Evolutionary conservation across 306 rosid genomes (phyloP).

Genomic region (Gynostemma pentaphyllum): DNA sequence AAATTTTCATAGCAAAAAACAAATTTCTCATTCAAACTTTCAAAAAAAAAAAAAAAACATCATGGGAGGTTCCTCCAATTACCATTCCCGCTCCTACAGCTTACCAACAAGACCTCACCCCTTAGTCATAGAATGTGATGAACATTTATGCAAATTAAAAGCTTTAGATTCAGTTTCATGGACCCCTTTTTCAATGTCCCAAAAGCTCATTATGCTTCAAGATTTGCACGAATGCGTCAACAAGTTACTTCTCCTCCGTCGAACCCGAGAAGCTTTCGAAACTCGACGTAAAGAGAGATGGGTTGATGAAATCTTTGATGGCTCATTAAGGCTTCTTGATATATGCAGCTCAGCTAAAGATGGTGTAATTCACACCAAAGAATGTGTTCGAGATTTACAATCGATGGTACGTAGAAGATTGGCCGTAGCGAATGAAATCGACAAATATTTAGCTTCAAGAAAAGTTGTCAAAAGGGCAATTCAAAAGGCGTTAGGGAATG

Average conservation of each 20-base stretch:
- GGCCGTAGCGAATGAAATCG: background rate
- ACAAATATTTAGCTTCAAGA: slow-evolving; percentile 11
- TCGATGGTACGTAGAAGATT: slow-evolving; percentile 9
- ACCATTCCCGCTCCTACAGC: slow-evolving; percentile 17
- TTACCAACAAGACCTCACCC: slow-evolving; percentile 20
- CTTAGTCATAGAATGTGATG: slow-evolving; percentile 11
- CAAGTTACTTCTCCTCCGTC: slow-evolving; percentile 14
- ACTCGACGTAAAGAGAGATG: slow-evolving; percentile 11
- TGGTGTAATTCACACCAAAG: slow-evolving; percentile 15
- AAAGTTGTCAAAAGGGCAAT: slow-evolving; percentile 16
- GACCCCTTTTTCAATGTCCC: background rate
- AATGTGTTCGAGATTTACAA: slow-evolving; percentile 12
- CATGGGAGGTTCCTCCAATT: slow-evolving; percentile 17
- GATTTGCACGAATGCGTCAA: slow-evolving; percentile 14
- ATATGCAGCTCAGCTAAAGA: slow-evolving; percentile 12
- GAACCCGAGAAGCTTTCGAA: slow-evolving; percentile 1
- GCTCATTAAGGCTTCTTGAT: slow-evolving; percentile 18
- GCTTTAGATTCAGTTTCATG: background rate
- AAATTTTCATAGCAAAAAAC: background rate
- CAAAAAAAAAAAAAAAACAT: background rate
- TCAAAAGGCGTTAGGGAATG: slow-evolving; percentile 12
- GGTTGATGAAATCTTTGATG: slow-evolving; percentile 12
- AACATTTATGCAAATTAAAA: slow-evolving; percentile 11
- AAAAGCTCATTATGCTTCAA: slow-evolving; percentile 16
- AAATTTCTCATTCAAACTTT: background rate